Percentiles rank a stretch among this genome's conserved stretches.
phyloP scores from a whole-genome alignment of 1,284 basidiomycete species.

The Neonothopanus nambi region DNA sequence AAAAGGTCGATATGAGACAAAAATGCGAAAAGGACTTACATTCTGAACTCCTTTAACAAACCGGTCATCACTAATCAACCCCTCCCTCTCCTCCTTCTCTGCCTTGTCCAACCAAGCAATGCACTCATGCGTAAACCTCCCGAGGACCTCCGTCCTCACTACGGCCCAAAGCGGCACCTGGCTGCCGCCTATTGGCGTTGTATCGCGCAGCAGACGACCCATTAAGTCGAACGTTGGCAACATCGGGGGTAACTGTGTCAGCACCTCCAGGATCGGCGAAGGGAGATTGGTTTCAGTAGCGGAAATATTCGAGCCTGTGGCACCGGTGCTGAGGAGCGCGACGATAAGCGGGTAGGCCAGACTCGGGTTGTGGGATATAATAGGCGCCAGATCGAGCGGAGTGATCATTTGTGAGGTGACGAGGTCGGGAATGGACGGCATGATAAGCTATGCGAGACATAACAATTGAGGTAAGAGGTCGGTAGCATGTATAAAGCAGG shows the following conservation, averaged over 20 bases:
- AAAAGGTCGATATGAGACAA: not conserved
- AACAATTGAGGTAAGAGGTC: not conserved
- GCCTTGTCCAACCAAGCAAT: slow-evolving; percentile 68
- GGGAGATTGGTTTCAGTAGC: slow-evolving; percentile 40
- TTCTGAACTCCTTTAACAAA: slow-evolving; percentile 68
- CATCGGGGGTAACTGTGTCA: slow-evolving; percentile 61
- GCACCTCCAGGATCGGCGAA: slow-evolving; percentile 55
- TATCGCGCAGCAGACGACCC: slow-evolving; percentile 62
- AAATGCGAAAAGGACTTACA: slow-evolving; percentile 40
- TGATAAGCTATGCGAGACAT: slow-evolving; percentile 42
- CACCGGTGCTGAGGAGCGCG: slow-evolving; percentile 44
- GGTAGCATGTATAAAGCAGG: not conserved
- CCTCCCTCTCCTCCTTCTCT: slow-evolving; percentile 64
- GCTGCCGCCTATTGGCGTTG: slow-evolving; percentile 42
- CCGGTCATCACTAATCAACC: slow-evolving; percentile 67
- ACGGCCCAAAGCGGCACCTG: no score
- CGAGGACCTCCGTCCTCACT: slow-evolving; percentile 46
- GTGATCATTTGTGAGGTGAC: slow-evolving; percentile 57
- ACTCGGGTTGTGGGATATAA: slow-evolving; percentile 66
- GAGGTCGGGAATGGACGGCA: slow-evolving; percentile 47
- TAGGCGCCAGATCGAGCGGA: slow-evolving; percentile 61
- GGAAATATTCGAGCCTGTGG: slow-evolving; percentile 8
- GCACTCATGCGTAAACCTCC: slow-evolving; percentile 64
- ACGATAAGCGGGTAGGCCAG: slow-evolving; percentile 65
- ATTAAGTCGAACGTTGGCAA: slow-evolving; percentile 73